Evolutionary conservation across 169 alveolate genomes (phyloP).

Genomic region (Plasmodium fragile): DNA sequence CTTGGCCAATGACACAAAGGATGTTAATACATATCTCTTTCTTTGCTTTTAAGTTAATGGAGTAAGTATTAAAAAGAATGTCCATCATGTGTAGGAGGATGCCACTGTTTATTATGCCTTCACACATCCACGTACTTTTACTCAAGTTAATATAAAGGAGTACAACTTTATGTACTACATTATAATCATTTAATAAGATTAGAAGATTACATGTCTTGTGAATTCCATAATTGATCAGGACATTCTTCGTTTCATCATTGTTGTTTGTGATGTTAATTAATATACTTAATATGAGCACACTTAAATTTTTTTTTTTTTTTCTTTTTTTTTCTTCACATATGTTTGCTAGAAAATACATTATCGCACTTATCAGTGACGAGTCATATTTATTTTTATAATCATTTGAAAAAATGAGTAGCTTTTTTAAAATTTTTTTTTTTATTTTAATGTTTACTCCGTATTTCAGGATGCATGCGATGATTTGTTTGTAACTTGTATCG

Average conservation of each 20-base stretch:
- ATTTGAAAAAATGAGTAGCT: slow-evolving; percentile 43
- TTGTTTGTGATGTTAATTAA: slow-evolving; percentile 57
- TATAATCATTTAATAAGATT: slow-evolving; percentile 35
- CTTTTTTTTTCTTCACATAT: slow-evolving; percentile 11
- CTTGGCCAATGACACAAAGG: slow-evolving; percentile 46
- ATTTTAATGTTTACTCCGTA: slow-evolving; percentile 43
- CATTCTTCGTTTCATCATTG: slow-evolving; percentile 16
- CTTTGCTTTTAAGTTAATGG: slow-evolving; percentile 13
- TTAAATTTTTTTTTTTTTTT: neutral
- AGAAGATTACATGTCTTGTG: slow-evolving; percentile 12
- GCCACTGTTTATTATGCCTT: slow-evolving; percentile 34
- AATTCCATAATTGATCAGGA: slow-evolving; percentile 10
- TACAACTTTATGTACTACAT: slow-evolving; percentile 3
- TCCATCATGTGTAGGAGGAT: slow-evolving; percentile 31
- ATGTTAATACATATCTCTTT: slow-evolving; percentile 62
- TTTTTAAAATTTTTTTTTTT: slow-evolving; percentile 42
- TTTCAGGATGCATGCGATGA: slow-evolving; percentile 31
- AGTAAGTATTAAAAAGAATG: slow-evolving; percentile 13
- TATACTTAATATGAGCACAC: neutral
- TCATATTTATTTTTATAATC: slow-evolving; percentile 53
- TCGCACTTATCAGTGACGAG: slow-evolving; percentile 11
- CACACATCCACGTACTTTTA: slow-evolving; percentile 49
- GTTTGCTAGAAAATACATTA: slow-evolving; percentile 5
- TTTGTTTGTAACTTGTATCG: slow-evolving; percentile 42
- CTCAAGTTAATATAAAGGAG: slow-evolving; percentile 49